These are phyloP conservation scores for Blastobotrys robertii DNA, from an alignment of 805 yeast genomes.

Conservation along the genomic window DNA sequence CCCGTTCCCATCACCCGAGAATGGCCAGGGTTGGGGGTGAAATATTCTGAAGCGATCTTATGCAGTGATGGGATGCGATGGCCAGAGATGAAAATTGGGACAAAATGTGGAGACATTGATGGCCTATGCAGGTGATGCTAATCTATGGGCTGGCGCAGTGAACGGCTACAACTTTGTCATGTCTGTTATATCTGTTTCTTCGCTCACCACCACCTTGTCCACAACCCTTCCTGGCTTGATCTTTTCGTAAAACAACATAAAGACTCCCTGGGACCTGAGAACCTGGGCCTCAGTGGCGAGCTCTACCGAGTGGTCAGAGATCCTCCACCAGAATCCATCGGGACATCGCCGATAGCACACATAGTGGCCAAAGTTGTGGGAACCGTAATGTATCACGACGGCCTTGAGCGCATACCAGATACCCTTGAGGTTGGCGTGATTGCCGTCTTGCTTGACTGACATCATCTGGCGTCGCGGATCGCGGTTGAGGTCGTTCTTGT, in stretches of 20 bases:
- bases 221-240: neutral
- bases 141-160: no score
- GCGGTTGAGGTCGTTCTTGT: conserved; percentile 47
- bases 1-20: no score
- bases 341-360: conserved; percentile 66
- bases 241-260: conserved; percentile 80
- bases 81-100: no score
- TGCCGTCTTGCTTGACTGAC: conserved; percentile 3
- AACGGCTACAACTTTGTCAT: no score
- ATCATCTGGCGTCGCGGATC: conserved; percentile 69
- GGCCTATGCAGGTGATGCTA: no score
- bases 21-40: no score
- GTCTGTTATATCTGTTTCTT: no score
- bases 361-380: conserved; percentile 96
- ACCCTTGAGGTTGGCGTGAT: neutral
- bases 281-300: conserved; percentile 76
- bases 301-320: conserved; percentile 82
- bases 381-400: conserved; percentile 86
- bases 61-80: no score
- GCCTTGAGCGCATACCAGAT: conserved; percentile 63
- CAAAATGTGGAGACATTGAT: no score
- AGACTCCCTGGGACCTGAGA: conserved; percentile 72
- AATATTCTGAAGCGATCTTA: no score
- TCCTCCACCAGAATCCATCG: conserved; percentile 91
- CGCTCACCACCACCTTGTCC: no score